Percentiles rank a stretch among this genome's conserved stretches.
Conservation (phyloP, 176 grass and related monocot species). For the Carex myosuroides region DNA sequence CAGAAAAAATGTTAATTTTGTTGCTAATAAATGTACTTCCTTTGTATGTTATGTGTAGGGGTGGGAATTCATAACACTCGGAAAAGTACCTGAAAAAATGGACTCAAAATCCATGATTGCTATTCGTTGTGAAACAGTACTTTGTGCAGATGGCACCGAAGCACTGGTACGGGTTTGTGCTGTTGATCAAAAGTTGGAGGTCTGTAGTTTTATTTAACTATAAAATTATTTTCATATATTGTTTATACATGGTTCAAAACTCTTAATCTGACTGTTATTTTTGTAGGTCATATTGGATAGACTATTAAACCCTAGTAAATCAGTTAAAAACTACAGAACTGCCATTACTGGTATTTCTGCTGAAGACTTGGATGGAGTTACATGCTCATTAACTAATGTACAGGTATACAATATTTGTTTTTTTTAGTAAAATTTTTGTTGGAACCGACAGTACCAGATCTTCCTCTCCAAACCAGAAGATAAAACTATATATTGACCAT, state of each 20-base stretch:
- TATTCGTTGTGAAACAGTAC: slow-evolving; percentile 85
- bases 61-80: slow-evolving; percentile 45
- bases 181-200: slow-evolving; percentile 66
- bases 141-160: slow-evolving; percentile 72
- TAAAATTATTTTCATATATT: not conserved
- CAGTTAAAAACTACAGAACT: slow-evolving; percentile 72
- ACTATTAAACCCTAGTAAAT: slow-evolving; percentile 64
- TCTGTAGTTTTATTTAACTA: slow-evolving; percentile 16
- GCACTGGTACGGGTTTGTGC: slow-evolving; percentile 66
- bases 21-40: not conserved
- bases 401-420: slow-evolving; percentile 39
- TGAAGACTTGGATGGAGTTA: slow-evolving; percentile 70
- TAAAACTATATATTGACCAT: not conserved
- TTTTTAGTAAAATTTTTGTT: not conserved
- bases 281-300: slow-evolving; percentile 64
- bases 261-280: not conserved
- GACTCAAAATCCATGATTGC: slow-evolving; percentile 45
- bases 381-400: slow-evolving; percentile 59
- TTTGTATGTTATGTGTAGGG: slow-evolving; percentile 29
- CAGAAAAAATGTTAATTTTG: not conserved
- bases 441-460: not conserved
- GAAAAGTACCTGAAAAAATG: slow-evolving; percentile 31
- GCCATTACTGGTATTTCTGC: slow-evolving; percentile 68
- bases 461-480: not conserved
- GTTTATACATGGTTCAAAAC: not conserved